A percentile compares a stretch with the other conserved stretches of the same genome.
Evolutionary conservation across 495 filamentous ascomycete species (phyloP).

Genomic region (Penicillium bialowiezense): DNA sequence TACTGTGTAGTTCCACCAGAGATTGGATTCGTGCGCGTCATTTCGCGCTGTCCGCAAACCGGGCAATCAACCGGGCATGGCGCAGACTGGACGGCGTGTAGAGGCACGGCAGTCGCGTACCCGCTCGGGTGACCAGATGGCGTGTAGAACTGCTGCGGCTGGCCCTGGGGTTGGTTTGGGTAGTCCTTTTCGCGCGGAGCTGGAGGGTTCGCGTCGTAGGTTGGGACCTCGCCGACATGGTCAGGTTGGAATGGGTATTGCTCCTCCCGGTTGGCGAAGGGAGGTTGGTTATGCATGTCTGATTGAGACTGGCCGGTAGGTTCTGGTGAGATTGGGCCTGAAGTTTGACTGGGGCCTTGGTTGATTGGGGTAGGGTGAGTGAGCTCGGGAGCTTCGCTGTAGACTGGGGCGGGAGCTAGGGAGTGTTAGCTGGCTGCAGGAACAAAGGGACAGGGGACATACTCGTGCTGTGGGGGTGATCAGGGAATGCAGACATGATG

Average conservation of each 20-base stretch:
- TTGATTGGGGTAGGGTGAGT: not conserved
- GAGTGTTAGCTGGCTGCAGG: not conserved
- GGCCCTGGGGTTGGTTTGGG: slow-evolving; percentile 15
- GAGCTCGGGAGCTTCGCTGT: slow-evolving; percentile 6
- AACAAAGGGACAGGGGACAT: not conserved
- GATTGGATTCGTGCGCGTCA: slow-evolving; percentile 42
- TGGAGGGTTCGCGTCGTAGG: not conserved
- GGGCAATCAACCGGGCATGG: slow-evolving; percentile 51
- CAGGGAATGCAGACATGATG: not conserved
- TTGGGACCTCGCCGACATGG: not conserved
- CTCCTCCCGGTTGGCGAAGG: not conserved
- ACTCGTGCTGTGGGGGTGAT: not conserved
- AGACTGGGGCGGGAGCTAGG: not conserved
- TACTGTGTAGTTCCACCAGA: slow-evolving; percentile 51
- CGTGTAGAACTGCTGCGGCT: slow-evolving; percentile 12
- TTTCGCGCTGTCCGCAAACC: slow-evolving; percentile 41
- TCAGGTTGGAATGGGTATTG: slow-evolving; percentile 4
- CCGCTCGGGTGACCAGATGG: slow-evolving; percentile 22
- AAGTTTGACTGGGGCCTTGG: not conserved
- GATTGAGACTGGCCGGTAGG: not conserved
- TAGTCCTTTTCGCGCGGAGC: slow-evolving; percentile 15
- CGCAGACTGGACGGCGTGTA: slow-evolving; percentile 29
- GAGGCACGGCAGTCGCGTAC: slow-evolving; percentile 29
- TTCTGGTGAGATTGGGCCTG: not conserved
- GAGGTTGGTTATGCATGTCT: not conserved